A percentile compares a stretch with the other conserved stretches of the same genome.
Evolutionary conservation across 2,329 filamentous ascomycete species (phyloP).

Genomic region (Fusarium fracticaudum): DNA sequence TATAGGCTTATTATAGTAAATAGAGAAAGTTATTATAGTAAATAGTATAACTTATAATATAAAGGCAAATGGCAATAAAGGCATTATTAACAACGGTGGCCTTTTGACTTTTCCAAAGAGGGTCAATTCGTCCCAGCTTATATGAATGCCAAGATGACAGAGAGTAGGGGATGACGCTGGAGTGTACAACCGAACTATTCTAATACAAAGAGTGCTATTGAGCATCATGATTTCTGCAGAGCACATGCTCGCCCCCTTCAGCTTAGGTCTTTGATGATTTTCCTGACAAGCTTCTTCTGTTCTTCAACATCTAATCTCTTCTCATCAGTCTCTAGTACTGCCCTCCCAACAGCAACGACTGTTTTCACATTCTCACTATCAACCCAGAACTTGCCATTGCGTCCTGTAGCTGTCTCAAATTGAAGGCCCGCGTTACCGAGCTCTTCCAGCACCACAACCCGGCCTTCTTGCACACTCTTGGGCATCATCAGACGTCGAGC

Average conservation of each 20-base stretch:
- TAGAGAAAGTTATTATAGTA: too few relatives aligned
- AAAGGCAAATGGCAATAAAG: neutral
- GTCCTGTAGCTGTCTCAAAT: slow-evolving; percentile 93
- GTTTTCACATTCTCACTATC: slow-evolving; percentile 78
- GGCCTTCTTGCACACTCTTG: slow-evolving; percentile 68
- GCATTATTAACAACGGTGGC: neutral
- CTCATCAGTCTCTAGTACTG: slow-evolving; percentile 81
- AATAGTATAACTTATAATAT: neutral
- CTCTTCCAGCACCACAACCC: slow-evolving; percentile 80
- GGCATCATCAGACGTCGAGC: slow-evolving; percentile 80
- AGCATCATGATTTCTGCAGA: slow-evolving; percentile 13
- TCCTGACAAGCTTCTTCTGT: slow-evolving; percentile 76
- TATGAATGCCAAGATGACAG: slow-evolving; percentile 3
- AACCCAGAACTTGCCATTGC: slow-evolving; percentile 94
- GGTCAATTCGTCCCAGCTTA: neutral
- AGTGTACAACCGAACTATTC: slow-evolving; percentile 31
- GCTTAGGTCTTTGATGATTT: slow-evolving; percentile 68
- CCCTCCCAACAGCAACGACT: slow-evolving; percentile 80
- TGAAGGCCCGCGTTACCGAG: slow-evolving; percentile 78
- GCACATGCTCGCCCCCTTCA: slow-evolving; percentile 43
- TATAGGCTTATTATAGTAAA: too few relatives aligned
- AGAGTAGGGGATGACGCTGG: neutral
- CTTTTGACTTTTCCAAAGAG: neutral
- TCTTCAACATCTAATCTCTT: slow-evolving; percentile 68
- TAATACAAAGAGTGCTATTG: slow-evolving; percentile 34